Percentiles rank a stretch among this genome's conserved stretches.
These are phyloP conservation scores for Hemileia vastatrix DNA, from an alignment of 1,284 basidiomycete species.

Conservation along the genomic window DNA sequence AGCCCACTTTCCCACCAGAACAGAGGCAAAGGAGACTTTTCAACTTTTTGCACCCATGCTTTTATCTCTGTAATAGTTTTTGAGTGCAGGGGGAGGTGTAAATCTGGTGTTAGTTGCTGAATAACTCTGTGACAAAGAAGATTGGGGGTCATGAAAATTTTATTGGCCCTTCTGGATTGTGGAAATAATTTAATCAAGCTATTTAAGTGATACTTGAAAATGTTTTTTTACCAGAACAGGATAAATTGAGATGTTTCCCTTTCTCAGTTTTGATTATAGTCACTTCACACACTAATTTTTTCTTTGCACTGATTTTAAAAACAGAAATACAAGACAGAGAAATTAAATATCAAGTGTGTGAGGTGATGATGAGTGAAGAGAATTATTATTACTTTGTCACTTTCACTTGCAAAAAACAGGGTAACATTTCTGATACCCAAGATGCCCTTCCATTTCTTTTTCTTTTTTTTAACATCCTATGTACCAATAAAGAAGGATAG, in stretches of 20 bases:
- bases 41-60: constrained; percentile 59
- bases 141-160: constrained; percentile 47
- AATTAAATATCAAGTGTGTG: background rate
- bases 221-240: constrained; percentile 50
- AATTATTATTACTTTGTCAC: constrained; percentile 67
- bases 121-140: constrained; percentile 29
- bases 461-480: constrained; percentile 73
- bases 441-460: constrained; percentile 96
- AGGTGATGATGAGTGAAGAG: background rate
- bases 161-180: constrained; percentile 46
- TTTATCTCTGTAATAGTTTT: constrained; percentile 46
- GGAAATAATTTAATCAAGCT: constrained; percentile 29
- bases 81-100: constrained; percentile 23
- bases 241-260: constrained; percentile 69
- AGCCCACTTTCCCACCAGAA: constrained; percentile 52
- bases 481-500: background rate
- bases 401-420: constrained; percentile 88
- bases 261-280: constrained; percentile 61
- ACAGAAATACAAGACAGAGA: background rate
- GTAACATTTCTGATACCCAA: constrained; percentile 84
- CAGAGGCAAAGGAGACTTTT: constrained; percentile 53
- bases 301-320: constrained; percentile 73
- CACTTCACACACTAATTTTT: constrained; percentile 53
- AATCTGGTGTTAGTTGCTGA: constrained; percentile 21
- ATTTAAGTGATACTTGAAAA: constrained; percentile 19